A percentile compares a stretch with the other conserved stretches of the same genome.
Conservation (phyloP, 768 basidiomycete genomes). For the Lepiota brunneoincarnata region DNA sequence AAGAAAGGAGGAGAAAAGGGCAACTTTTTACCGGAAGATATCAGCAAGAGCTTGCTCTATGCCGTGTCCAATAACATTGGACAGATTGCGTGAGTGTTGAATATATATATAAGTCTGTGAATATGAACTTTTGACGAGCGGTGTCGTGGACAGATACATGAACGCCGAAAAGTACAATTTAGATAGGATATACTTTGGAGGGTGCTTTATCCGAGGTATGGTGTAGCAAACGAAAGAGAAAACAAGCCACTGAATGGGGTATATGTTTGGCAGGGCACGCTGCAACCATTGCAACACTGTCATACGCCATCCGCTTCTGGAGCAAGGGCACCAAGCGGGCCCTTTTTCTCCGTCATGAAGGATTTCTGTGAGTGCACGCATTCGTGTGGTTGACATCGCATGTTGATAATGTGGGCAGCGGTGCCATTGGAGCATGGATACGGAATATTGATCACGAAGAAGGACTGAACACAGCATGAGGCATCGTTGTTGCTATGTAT, state of each 20-base stretch:
- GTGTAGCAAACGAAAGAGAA: constrained; percentile 7
- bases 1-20: constrained; percentile 79
- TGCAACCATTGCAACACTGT: constrained; percentile 94
- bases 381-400: constrained; percentile 2
- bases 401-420: constrained; percentile 43
- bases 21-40: constrained; percentile 86
- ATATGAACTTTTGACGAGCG: constrained; percentile 2
- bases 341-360: constrained; percentile 95
- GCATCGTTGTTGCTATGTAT: background rate
- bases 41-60: constrained; percentile 91
- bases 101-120: constrained; percentile 6
- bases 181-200: constrained; percentile 97
- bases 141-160: constrained; percentile 71
- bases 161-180: constrained; percentile 98
- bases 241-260: constrained; percentile 12
- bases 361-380: constrained; percentile 75
- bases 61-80: constrained; percentile 99
- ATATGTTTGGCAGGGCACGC: constrained; percentile 69
- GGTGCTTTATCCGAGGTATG: constrained; percentile 96
- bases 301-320: constrained; percentile 99
- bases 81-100: constrained; percentile 89
- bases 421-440: constrained; percentile 96
- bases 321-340: constrained; percentile 97
- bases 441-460: constrained; percentile 77
- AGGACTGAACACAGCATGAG: constrained; percentile 1